A percentile compares a stretch with the other conserved stretches of the same genome.
Conservation (phyloP, 1,284 basidiomycete species). For the Marasmius sp. region DNA sequence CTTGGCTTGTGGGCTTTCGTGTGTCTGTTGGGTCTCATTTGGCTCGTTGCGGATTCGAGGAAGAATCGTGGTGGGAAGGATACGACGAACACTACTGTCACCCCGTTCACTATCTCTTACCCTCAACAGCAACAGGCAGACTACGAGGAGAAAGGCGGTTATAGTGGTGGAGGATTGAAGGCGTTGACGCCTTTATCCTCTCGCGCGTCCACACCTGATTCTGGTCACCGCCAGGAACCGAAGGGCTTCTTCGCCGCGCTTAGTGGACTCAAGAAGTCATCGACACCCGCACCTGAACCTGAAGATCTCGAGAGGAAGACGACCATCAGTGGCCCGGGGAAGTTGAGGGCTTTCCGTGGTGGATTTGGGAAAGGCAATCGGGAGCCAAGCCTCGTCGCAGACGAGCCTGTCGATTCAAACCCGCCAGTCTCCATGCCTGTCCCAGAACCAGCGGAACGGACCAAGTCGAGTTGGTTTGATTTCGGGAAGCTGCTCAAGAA, state of each 20-base stretch:
- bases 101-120: conserved; percentile 12
- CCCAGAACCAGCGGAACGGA: too few species aligned
- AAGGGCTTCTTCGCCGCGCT: conserved; percentile 42
- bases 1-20: conserved; percentile 79
- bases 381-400: conserved; percentile 26
- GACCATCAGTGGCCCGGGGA: conserved; percentile 37
- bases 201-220: not conserved
- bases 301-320: conserved; percentile 12
- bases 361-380: conserved; percentile 29
- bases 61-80: conserved; percentile 48
- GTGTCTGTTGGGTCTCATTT: conserved; percentile 72
- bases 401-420: conserved; percentile 13
- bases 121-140: too few species aligned
- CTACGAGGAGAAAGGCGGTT: conserved; percentile 18
- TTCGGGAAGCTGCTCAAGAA: too few species aligned
- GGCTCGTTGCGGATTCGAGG: conserved; percentile 46
- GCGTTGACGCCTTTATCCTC: not conserved
- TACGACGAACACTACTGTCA: conserved; percentile 44
- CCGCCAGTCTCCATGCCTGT: too few species aligned
- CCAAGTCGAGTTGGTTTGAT: too few species aligned
- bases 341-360: conserved; percentile 43
- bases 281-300: conserved; percentile 17
- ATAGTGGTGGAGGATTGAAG: not conserved
- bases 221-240: conserved; percentile 37
- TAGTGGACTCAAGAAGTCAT: conserved; percentile 28